A percentile compares a stretch with the other conserved stretches of the same genome.
Evolutionary conservation across 345 rosid species (phyloP).

Genomic region (Firmiana major): DNA sequence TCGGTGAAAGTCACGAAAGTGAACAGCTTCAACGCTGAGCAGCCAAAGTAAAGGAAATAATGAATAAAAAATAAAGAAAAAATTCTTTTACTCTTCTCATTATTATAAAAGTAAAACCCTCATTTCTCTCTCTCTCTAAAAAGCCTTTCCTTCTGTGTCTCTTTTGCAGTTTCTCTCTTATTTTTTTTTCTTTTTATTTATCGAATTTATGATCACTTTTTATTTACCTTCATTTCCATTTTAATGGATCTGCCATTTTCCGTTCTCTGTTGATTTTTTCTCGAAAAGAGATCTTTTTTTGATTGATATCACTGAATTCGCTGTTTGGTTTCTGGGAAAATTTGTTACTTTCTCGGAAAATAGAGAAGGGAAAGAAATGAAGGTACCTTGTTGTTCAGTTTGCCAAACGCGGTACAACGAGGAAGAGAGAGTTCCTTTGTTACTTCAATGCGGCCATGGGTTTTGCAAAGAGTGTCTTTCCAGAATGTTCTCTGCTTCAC

Average conservation of each 20-base stretch:
- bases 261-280: not conserved
- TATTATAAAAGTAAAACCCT: not conserved
- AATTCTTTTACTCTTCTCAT: not conserved
- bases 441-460: constrained; percentile 95
- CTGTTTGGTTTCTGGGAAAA: constrained; percentile 13
- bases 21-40: not conserved
- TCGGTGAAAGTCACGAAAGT: not conserved
- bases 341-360: constrained; percentile 13
- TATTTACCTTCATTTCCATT: not conserved
- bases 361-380: constrained; percentile 35
- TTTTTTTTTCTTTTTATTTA: not conserved
- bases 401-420: constrained; percentile 93
- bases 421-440: constrained; percentile 82
- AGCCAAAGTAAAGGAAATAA: not conserved
- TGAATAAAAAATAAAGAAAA: not conserved
- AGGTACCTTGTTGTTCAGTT: constrained; percentile 85
- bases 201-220: not conserved
- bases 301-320: not conserved
- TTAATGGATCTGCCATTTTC: constrained; percentile 12
- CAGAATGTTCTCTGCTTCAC: constrained; percentile 78
- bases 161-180: not conserved
- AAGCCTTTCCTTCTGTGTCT: no score
- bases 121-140: not conserved
- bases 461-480: constrained; percentile 91
- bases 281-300: not conserved